Base-by-base conservation (phyloP, 139 green algal genomes). In the Parachlorella kessleri region DNA sequence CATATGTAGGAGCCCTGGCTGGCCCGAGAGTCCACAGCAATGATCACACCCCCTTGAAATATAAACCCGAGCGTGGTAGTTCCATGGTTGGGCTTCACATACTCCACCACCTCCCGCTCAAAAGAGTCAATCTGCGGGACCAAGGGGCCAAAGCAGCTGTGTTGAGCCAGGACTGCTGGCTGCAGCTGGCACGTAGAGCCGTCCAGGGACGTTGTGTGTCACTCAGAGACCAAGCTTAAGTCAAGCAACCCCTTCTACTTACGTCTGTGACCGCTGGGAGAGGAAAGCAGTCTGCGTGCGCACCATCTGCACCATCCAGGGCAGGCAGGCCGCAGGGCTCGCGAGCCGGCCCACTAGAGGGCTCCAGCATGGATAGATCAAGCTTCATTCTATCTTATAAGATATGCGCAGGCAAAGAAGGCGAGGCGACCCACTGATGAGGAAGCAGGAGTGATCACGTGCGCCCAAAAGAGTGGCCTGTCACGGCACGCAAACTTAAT, bases 61-160 rank as follows among this genome's bases (percentile, higher is more conserved):
- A 99, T 96, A 88, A 99, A 99, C 28, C 93, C 96, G 2, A 99
- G 88, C 1, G 97, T 99, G 28, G 97, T 99, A 39, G 97, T 99
- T 55, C 97, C 97, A 84, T 99, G 96, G 48, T 83, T 85, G 33
- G 97, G 97, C 90, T 99, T 99, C 9, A 99, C 93, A 83, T 96
- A 93, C 75, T 98, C 91, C 40, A 99, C 87, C 10, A 96, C 97
- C 76, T 98, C 90, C 1, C 88, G 81, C 88, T 99, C 90, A 72
- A 99, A 99, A 0, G 78, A 81, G 82, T 99, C 97, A 26, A 98
- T 74, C 94, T 99, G 93, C 73, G 79, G 48, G 23, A 37, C 21
- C 63, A 69, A 40, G 37, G 28, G 65, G 33, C 8, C 35, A 26
- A 5, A 32, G 2, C 7, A 30, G 59, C 23, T 28, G 59, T 3